Evolutionary conservation across 1,284 basidiomycete species (phyloP), one percentile per base, ranked within the genome.

Genomic region (Grifola frondosa): DNA sequence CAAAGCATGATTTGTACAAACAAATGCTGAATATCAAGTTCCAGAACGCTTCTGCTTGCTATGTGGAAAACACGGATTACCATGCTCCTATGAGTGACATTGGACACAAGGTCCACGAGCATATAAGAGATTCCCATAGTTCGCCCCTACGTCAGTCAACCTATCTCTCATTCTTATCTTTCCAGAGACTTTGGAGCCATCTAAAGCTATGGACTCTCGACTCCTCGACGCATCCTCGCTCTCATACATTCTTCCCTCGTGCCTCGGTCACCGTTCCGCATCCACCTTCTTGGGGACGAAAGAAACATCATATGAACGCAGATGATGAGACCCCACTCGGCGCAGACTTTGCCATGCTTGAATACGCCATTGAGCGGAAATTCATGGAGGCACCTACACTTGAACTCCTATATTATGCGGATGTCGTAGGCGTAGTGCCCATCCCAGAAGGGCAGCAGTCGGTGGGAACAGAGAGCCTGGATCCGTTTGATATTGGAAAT

Each of bases 331-430:
- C 74, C 3, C 75, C 75, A 5, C 53, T 77, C 15, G 81, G 77
- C 5, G 66, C 65, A 1, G 77, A 84, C 52, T 81, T 79, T 46
- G 63, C 73, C 3, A 67, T 65, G 13, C 52, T 79, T 11, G 91
- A 97, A 62, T 97, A 97, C 63, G 94, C 89, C 17, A 83, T 92
- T 37, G 88, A 92, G 48, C 81, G 85, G 28, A 88, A 81, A 38
- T 72, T 97, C 16, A 61, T 97, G n/a, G 86, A 91, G 48, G 78
- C 89, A 0, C 81, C 81, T 0, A 52, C 71, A 13, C 58, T 97
- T 22, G 89, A 95, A 44, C 58, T 96, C 34, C 78, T 81, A 5
- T 97, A 97, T 63, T 94, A 91, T 53, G 78, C 77, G 6, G 94
- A 97, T 62, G 80, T 78, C 16, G 80, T 78, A 2, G 88, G 87